Evolutionary conservation across 148 eudicot species (phyloP).

Genomic region (Gaultheria prostrata): DNA sequence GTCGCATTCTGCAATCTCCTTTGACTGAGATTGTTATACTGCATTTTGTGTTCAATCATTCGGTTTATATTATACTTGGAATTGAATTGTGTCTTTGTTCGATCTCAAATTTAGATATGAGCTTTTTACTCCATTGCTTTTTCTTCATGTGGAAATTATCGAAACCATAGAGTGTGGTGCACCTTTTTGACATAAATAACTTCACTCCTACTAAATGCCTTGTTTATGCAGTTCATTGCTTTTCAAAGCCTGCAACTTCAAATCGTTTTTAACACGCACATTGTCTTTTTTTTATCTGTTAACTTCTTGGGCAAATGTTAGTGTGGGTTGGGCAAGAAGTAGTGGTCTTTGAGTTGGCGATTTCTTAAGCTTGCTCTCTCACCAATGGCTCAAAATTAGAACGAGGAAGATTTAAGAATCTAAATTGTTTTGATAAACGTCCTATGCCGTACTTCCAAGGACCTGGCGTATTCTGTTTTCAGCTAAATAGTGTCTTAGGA

Average conservation of each 20-base stretch:
- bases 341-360: not conserved
- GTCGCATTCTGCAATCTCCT: not conserved
- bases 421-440: not conserved
- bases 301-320: not conserved
- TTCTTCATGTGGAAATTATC: slow-evolving; percentile 10
- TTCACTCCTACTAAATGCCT: not conserved
- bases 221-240: slow-evolving; percentile 5
- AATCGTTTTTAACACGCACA: not conserved
- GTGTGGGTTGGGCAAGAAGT: not conserved
- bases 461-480: too few relatives aligned
- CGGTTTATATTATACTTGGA: not conserved
- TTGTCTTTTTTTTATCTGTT: not conserved
- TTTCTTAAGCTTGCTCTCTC: not conserved
- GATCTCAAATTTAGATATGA: not conserved
- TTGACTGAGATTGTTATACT: not conserved
- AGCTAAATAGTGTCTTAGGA: not conserved
- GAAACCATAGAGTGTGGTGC: too few relatives aligned
- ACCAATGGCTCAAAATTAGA: not conserved
- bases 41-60: not conserved
- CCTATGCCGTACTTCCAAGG: not conserved
- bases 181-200: slow-evolving; percentile 4
- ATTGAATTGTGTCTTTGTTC: not conserved
- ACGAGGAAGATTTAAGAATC: not conserved
- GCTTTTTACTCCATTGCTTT: slow-evolving; percentile 8
- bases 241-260: slow-evolving; percentile 6